Evolutionary conservation across 208 protist genomes (phyloP).

Genomic region (Leishmania braziliensis): DNA sequence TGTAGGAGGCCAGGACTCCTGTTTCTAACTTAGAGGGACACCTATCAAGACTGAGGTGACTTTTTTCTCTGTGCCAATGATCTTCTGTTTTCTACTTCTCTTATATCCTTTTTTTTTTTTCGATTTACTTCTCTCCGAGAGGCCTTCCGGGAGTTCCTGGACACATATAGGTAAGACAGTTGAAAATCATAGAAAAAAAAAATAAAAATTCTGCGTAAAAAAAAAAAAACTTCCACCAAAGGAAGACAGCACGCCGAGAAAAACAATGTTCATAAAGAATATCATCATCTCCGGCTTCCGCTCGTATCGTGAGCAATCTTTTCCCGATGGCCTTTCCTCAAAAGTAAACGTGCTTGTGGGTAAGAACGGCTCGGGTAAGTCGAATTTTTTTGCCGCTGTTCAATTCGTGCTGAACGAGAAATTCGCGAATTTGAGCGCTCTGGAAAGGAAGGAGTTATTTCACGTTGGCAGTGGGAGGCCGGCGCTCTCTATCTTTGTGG

Average conservation of each 20-base stretch:
- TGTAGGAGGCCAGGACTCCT: too few relatives aligned
- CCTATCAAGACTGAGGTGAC: too few relatives aligned
- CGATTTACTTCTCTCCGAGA: too few relatives aligned
- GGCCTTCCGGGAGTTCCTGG: too few relatives aligned
- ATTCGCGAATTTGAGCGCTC: conserved; percentile 80
- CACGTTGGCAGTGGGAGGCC: conserved; percentile 92
- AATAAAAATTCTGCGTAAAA: background rate
- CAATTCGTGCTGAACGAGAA: conserved; percentile 97
- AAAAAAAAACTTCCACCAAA: background rate
- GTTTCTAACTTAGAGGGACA: too few relatives aligned
- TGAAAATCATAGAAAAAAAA: too few relatives aligned
- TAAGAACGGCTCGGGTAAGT: conserved; percentile 97
- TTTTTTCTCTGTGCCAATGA: too few relatives aligned
- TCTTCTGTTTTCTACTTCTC: too few relatives aligned
- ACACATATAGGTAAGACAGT: too few relatives aligned
- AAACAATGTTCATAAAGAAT: conserved; percentile 91
- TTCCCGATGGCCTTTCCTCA: conserved; percentile 80
- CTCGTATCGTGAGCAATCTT: conserved; percentile 91
- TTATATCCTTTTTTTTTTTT: too few relatives aligned
- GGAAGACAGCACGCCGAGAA: background rate
- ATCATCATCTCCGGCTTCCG: conserved; percentile 93
- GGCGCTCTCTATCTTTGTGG: conserved; percentile 96
- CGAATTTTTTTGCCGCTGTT: conserved; percentile 97
- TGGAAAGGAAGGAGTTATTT: conserved; percentile 95
- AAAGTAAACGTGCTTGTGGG: conserved; percentile 93